Evolutionary conservation across 2,329 filamentous ascomycete genomes (phyloP).

Genomic region (Pezicula carpinea): DNA sequence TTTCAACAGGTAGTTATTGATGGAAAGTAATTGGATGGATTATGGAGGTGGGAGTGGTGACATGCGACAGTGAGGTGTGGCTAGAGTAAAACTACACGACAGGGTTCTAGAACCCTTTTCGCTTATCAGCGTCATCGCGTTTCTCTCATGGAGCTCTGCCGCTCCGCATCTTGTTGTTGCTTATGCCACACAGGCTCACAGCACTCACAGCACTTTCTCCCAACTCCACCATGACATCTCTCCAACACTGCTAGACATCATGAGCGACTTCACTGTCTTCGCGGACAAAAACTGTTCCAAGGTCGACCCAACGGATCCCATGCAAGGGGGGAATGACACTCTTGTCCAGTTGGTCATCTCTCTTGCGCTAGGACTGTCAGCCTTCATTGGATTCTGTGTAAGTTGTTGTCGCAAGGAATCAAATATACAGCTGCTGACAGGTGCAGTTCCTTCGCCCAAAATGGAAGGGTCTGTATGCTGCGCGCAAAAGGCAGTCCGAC

Average conservation of each 20-base stretch:
- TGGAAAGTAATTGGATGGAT: not conserved
- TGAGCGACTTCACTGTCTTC: conserved; percentile 7
- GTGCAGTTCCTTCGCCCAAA: conserved; percentile 75
- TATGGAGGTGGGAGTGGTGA: not conserved
- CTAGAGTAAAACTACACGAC: not conserved
- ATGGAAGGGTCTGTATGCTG: conserved; percentile 89
- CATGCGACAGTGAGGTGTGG: not conserved
- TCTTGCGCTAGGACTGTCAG: conserved; percentile 60
- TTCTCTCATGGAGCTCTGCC: too few species aligned
- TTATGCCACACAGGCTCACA: not conserved
- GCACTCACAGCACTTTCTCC: not conserved
- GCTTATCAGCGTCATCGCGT: not conserved
- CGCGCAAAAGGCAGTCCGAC: conserved; percentile 72
- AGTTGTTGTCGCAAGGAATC: conserved; percentile 23
- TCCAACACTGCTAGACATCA: conserved; percentile 1
- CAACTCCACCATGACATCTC: not conserved
- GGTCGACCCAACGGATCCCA: conserved; percentile 23
- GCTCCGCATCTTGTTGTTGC: too few species aligned
- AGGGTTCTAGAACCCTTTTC: not conserved
- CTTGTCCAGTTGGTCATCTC: conserved; percentile 69
- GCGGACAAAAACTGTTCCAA: conserved; percentile 17
- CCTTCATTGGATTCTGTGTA: conserved; percentile 75
- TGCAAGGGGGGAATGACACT: conserved; percentile 20
- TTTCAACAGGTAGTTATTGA: not conserved
- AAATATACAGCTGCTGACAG: conserved; percentile 20